Evolutionary conservation across 2,329 filamentous ascomycete species (phyloP), one percentile per base, ranked within the genome.

Genomic region (Dactylonectria macrodidyma): DNA sequence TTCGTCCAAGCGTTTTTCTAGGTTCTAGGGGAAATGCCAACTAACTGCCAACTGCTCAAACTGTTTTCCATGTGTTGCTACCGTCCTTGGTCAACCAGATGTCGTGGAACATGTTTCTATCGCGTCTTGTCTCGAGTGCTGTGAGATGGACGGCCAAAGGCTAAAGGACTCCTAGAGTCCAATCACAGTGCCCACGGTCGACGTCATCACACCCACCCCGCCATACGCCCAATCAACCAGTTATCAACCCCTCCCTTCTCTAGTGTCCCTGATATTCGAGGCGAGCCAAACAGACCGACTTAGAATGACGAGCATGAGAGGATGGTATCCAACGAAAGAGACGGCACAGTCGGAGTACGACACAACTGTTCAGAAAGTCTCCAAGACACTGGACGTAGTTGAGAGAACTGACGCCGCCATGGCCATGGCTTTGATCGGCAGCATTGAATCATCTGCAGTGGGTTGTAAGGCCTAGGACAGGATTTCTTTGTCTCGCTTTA

Each of bases 171-270:
- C 26, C 4, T 46, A 38, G 54, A 52, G 6, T 33, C 71, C 73
- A 75, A 75, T 75, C 60, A 69, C 22, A 19, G 19, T 57, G 52
- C 11, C 33, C 19, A 11, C 2, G 9, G 47, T 60, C 71, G 73
- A 75, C 73, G 73, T 75, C 73, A 75, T 75, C 48, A 47, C 34
- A 46, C 8, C 71, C 71, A 66, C 71, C 67, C 24, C 58, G 54
- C 66, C 54, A 60, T 62, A 8, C 34, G 50, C 30, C 50, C 50
- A 52, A 52, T 34, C 50, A 52, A 34, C 56, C 44, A 19, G 34
- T 54, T 41, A 36, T 24, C 41, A 19, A 58, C 44, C 33, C 51
- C 33, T 22, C 51, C n/a, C 30, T 3, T 4, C 11, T 5, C 12
- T 3, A n/a, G 26, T 14, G 48, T 51, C 50, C 50, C n/a, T 52